Evolutionary conservation across 2,329 filamentous ascomycete species (phyloP).

Genomic region (Thelonectria discophora): DNA sequence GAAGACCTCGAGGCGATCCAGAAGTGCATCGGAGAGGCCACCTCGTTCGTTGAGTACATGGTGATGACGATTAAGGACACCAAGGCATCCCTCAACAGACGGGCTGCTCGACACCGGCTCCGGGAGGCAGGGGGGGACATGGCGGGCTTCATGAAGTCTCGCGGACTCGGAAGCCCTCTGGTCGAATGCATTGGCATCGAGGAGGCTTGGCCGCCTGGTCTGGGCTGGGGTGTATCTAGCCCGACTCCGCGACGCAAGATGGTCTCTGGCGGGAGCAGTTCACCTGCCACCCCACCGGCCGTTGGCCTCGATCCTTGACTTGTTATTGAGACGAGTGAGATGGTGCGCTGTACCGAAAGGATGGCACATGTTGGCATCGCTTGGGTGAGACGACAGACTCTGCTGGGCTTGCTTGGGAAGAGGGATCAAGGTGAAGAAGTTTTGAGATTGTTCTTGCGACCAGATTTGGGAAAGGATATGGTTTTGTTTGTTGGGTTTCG

Average conservation of each 20-base stretch:
- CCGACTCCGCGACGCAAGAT: slow-evolving; percentile 21
- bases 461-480: background rate
- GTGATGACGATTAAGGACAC: slow-evolving; percentile 6
- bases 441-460: background rate
- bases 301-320: background rate
- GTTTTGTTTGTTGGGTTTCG: background rate
- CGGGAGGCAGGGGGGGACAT: background rate
- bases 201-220: slow-evolving; percentile 27
- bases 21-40: slow-evolving; percentile 19
- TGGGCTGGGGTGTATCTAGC: slow-evolving; percentile 22
- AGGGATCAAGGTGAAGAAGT: background rate
- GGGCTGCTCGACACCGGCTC: slow-evolving; percentile 11
- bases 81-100: slow-evolving; percentile 8
- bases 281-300: background rate
- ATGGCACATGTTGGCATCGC: background rate
- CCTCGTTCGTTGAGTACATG: slow-evolving; percentile 17
- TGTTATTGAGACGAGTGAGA: background rate
- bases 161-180: slow-evolving; percentile 37
- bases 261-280: background rate
- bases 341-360: background rate
- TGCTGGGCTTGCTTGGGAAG: background rate
- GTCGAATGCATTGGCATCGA: slow-evolving; percentile 26
- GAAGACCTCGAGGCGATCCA: slow-evolving; percentile 22
- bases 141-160: slow-evolving; percentile 31
- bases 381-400: background rate